Conservation (phyloP, 371 early-diverging fungal species). For the Batkoa obscura region DNA sequence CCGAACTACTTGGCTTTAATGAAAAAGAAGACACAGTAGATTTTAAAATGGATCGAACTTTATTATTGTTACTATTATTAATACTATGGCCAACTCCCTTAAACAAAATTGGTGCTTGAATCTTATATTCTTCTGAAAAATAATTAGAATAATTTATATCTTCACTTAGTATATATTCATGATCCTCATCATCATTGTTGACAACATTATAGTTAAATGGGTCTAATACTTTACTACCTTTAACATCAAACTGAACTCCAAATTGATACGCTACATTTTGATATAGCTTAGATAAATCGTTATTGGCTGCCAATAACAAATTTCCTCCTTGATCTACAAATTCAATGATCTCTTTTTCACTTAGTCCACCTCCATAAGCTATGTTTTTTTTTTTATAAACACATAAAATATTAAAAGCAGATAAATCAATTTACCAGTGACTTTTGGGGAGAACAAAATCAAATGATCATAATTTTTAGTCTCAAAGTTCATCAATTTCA, state of each 20-base stretch:
- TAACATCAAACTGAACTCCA: conserved; percentile 60
- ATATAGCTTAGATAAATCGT: conserved; percentile 38
- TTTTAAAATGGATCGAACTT: not conserved
- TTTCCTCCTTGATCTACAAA: conserved; percentile 89
- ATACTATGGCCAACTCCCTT: conserved; percentile 46
- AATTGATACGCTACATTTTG: conserved; percentile 71
- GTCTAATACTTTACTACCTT: conserved; percentile 43
- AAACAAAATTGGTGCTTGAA: conserved; percentile 33
- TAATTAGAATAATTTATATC: conserved; percentile 11
- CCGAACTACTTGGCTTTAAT: conserved; percentile 14
- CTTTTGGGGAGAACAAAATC: conserved; percentile 43
- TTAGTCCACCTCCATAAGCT: conserved; percentile 23
- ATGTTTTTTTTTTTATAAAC: conserved; percentile 4
- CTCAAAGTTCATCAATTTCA: too few relatives aligned
- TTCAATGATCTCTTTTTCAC: conserved; percentile 39
- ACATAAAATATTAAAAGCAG: not conserved
- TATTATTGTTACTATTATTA: too few relatives aligned
- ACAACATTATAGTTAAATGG: conserved; percentile 31
- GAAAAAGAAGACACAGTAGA: conserved; percentile 27
- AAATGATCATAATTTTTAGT: conserved; percentile 33
- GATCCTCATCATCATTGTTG: conserved; percentile 4
- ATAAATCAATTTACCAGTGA: conserved; percentile 23
- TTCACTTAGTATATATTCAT: too few relatives aligned
- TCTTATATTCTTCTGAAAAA: conserved; percentile 11
- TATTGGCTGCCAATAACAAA: conserved; percentile 45